These are phyloP conservation scores for Rutstroemia sp. DNA, from an alignment of 2,329 filamentous ascomycete species.

Conservation along the genomic window DNA sequence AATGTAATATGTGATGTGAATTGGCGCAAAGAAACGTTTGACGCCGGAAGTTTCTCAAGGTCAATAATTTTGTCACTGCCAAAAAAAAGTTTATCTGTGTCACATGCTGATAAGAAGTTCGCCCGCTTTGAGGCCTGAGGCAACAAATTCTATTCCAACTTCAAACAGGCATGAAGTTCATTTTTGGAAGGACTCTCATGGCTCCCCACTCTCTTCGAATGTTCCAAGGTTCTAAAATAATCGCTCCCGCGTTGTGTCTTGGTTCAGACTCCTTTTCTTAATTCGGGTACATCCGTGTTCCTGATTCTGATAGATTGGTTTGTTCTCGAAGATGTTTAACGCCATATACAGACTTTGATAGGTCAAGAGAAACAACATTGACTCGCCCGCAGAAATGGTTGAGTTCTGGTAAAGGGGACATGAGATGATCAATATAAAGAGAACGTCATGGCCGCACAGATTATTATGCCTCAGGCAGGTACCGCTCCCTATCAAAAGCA, in stretches of 20 bases:
- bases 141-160: not conserved
- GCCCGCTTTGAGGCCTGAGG: not conserved
- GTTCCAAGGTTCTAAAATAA: not conserved
- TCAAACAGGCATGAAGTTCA: not conserved
- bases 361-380: not conserved
- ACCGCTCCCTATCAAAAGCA: no score
- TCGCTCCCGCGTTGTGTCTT: no score
- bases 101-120: slow-evolving; percentile 4
- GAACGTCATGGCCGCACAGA: not conserved
- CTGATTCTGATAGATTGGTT: not conserved
- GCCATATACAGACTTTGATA: not conserved
- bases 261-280: not conserved
- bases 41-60: not conserved
- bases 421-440: not conserved
- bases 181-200: not conserved
- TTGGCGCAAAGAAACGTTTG: not conserved
- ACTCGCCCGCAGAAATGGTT: not conserved
- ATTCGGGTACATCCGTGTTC: not conserved
- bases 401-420: slow-evolving; percentile 1
- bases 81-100: slow-evolving; percentile 1
- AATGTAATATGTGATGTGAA: not conserved
- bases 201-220: not conserved
- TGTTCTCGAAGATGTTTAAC: not conserved
- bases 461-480: no score
- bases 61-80: slow-evolving; percentile 3